phyloP scores from a whole-genome alignment of 2,329 filamentous ascomycete species.

The Fusarium floridanum region DNA sequence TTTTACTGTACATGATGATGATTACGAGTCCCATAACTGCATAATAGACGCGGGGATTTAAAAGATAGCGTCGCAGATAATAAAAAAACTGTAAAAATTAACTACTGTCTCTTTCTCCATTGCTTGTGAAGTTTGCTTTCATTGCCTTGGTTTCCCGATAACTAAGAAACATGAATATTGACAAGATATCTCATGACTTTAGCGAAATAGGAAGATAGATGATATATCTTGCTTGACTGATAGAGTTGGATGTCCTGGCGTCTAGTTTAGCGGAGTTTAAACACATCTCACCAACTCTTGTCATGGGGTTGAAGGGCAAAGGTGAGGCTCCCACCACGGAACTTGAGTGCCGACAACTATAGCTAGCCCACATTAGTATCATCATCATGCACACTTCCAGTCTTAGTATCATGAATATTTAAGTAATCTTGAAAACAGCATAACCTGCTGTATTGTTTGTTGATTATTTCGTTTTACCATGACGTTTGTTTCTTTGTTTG shows the following conservation, averaged over 20 bases:
- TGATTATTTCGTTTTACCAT: conserved; percentile 8
- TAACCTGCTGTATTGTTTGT: neutral
- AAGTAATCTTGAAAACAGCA: neutral
- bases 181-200: neutral
- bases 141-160: neutral
- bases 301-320: neutral
- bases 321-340: neutral
- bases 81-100: conserved; percentile 41
- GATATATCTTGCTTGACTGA: neutral
- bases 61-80: conserved; percentile 43
- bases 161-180: neutral
- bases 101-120: neutral
- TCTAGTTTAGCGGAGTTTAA: neutral
- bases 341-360: neutral
- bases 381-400: neutral
- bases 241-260: neutral
- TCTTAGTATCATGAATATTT: too few species aligned
- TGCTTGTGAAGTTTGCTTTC: neutral
- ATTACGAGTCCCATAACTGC: conserved; percentile 34
- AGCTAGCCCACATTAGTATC: too few species aligned
- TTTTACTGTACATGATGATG: conserved; percentile 40
- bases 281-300: neutral
- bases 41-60: conserved; percentile 37
- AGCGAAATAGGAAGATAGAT: neutral
- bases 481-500: conserved; percentile 2